Conservation (phyloP, 768 basidiomycete species). For the Phlegmacium glaucopus region DNA sequence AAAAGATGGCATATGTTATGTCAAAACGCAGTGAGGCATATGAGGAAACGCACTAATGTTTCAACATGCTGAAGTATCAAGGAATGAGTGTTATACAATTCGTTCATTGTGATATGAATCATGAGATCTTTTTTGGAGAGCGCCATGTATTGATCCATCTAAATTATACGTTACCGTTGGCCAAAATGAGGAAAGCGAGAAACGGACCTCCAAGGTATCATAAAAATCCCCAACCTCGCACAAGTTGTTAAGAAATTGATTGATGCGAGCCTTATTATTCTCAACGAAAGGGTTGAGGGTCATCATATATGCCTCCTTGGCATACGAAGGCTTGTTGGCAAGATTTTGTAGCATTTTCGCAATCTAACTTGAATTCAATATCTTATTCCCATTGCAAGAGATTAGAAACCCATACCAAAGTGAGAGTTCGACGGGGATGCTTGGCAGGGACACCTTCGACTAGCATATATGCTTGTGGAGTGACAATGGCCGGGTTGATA, state of each 20-base stretch:
- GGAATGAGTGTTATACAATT: conserved; percentile 98
- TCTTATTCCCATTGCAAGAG: not conserved
- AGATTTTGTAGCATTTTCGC: conserved; percentile 99
- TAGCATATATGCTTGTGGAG: conserved; percentile 99
- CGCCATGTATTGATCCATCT: conserved; percentile 99
- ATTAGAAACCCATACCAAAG: conserved; percentile 59
- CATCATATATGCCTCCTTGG: conserved; percentile 99
- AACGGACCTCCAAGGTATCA: conserved; percentile 88
- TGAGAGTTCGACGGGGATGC: conserved; percentile 94
- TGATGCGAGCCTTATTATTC: conserved; percentile 97
- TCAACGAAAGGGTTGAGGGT: conserved; percentile 98
- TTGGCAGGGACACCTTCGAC: conserved; percentile 98
- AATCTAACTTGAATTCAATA: conserved; percentile 50
- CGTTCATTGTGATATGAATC: conserved; percentile 98
- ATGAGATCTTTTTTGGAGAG: conserved; percentile 97
- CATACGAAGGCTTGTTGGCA: conserved; percentile 97
- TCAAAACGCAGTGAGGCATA: not conserved
- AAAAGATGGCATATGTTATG: conserved; percentile 4
- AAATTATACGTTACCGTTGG: conserved; percentile 2
- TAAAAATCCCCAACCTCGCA: conserved; percentile 99
- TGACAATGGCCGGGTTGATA: conserved; percentile 99
- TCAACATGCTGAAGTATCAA: conserved; percentile 94
- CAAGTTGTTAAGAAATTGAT: conserved; percentile 92
- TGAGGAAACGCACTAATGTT: conserved; percentile 62
- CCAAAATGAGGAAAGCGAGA: not conserved